phyloP scores from a whole-genome alignment of 2,329 filamentous ascomycete species.

The Stachybotrys echinatus region DNA sequence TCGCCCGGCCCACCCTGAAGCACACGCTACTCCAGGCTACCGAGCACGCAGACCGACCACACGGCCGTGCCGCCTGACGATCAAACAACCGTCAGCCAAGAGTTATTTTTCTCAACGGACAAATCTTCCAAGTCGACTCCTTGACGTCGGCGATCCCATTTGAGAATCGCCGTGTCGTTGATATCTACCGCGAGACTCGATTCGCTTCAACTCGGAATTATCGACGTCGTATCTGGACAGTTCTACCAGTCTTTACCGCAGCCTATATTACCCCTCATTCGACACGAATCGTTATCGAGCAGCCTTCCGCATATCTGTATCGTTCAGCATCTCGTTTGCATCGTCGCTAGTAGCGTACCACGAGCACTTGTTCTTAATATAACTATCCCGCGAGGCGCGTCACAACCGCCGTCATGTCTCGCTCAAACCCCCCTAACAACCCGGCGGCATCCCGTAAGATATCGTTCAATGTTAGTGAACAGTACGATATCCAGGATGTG shows the following conservation, averaged over 20 bases:
- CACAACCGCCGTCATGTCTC: constrained; percentile 42
- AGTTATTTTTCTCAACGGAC: background rate
- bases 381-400: background rate
- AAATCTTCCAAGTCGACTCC: no score
- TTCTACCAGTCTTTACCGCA: background rate
- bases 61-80: background rate
- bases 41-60: background rate
- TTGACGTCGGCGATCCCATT: no score
- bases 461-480: constrained; percentile 98
- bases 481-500: constrained; percentile 99
- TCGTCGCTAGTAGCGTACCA: background rate
- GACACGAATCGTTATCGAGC: background rate
- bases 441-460: constrained; percentile 78
- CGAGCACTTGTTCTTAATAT: background rate
- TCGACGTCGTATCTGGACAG: no score
- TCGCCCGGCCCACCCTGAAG: background rate
- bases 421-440: constrained; percentile 51
- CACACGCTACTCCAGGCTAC: background rate
- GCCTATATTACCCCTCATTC: background rate
- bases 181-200: no score
- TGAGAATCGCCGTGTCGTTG: no score
- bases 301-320: no score
- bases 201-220: no score
- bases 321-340: background rate
- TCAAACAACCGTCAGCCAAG: background rate